Evolutionary conservation across 345 rosid genomes (phyloP).

Genomic region (Boechera divaricarpa): DNA sequence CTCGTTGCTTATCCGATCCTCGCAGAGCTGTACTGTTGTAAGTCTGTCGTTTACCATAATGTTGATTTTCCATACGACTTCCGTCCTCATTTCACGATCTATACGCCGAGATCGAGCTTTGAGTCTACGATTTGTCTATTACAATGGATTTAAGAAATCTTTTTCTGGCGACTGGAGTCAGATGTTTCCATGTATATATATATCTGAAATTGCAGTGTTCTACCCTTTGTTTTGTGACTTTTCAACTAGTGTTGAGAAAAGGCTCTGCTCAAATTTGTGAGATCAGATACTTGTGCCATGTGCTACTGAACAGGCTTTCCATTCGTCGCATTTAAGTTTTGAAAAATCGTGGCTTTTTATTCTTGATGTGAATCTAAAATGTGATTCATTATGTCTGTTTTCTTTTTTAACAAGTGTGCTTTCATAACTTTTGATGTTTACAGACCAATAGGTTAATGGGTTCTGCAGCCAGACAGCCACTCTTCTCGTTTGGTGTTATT

Average conservation of each 20-base stretch:
- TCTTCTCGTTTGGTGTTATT: slow-evolving; percentile 89
- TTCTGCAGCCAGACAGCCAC: slow-evolving; percentile 58
- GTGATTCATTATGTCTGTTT: background rate
- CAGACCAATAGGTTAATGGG: slow-evolving; percentile 48
- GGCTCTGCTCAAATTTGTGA: background rate
- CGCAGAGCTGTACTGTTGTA: slow-evolving; percentile 6
- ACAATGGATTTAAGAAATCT: background rate
- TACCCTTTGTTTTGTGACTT: background rate
- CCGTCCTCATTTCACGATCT: background rate
- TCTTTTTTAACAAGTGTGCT: background rate
- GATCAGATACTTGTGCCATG: background rate
- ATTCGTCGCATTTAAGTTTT: background rate
- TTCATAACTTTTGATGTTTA: slow-evolving; percentile 10
- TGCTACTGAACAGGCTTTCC: too few species aligned
- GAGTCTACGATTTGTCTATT: background rate
- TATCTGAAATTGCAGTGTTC: background rate
- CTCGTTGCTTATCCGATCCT: slow-evolving; percentile 20
- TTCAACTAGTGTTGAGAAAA: background rate
- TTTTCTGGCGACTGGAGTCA: background rate
- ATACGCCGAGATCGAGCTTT: slow-evolving; percentile 23
- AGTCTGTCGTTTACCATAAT: background rate
- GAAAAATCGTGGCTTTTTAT: background rate
- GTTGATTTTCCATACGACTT: background rate
- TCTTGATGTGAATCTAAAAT: background rate
- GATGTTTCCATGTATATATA: background rate